A percentile compares a stretch with the other conserved stretches of the same genome.
Conservation (phyloP, 306 rosid genomes). For the Cucumis melo region DNA sequence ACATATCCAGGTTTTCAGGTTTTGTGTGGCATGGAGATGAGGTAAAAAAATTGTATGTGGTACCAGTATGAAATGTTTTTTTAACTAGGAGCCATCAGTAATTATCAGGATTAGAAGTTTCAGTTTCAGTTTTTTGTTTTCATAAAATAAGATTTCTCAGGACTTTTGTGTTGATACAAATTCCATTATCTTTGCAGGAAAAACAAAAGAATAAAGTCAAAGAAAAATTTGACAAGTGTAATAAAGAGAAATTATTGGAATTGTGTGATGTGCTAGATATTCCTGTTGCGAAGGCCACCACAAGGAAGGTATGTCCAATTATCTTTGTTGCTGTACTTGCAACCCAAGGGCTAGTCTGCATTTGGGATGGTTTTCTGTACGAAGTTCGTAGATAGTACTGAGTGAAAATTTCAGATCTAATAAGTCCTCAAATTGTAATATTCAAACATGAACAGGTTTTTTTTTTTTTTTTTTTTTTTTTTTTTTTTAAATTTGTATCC, state of each 20-base stretch:
- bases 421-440: background rate
- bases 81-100: background rate
- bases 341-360: background rate
- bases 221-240: constrained; percentile 83
- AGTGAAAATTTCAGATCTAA: background rate
- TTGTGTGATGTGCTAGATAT: constrained; percentile 76
- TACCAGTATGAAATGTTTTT: background rate
- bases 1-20: constrained; percentile 91
- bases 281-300: constrained; percentile 46
- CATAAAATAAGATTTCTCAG: background rate
- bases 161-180: background rate
- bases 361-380: background rate
- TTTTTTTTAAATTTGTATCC: background rate
- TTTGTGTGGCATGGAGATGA: constrained; percentile 87
- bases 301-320: constrained; percentile 56
- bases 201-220: constrained; percentile 76
- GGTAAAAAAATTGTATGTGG: constrained; percentile 25
- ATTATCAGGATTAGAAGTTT: background rate
- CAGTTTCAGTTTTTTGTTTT: background rate
- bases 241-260: constrained; percentile 79
- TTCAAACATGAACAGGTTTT: background rate
- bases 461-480: too few relatives aligned
- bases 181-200: constrained; percentile 38
- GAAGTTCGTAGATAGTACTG: background rate
- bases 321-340: background rate